A percentile compares a stretch with the other conserved stretches of the same genome.
These are phyloP conservation scores for Naganishia sp. DNA, from an alignment of 1,284 basidiomycete genomes.

Conservation along the genomic window DNA sequence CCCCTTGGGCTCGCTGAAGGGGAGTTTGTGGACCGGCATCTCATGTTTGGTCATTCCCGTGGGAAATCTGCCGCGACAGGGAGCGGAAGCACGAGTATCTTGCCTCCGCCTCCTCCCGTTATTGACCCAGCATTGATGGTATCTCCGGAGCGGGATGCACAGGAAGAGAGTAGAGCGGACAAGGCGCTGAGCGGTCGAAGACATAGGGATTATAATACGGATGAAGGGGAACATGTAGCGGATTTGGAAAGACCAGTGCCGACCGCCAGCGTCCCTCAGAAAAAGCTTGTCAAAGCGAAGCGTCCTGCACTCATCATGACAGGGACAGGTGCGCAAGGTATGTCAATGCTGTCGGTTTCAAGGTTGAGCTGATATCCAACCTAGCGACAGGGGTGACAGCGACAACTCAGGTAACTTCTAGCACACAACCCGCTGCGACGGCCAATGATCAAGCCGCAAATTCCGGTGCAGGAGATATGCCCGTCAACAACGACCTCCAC, in stretches of 20 bases:
- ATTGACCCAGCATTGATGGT: not conserved
- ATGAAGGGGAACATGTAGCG: constrained; percentile 3
- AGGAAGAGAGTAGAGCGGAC: not conserved
- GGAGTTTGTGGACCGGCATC: not conserved
- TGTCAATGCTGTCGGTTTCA: no score
- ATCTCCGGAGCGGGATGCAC: not conserved
- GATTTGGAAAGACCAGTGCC: not conserved
- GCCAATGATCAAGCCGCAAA: no score
- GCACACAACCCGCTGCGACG: no score
- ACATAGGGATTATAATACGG: constrained; percentile 22
- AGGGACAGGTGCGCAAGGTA: not conserved
- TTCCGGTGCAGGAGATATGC: no score
- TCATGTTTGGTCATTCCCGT: not conserved
- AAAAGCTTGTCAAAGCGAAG: not conserved
- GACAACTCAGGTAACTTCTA: no score
- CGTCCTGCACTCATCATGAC: no score
- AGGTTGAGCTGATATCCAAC: no score
- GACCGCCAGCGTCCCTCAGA: not conserved
- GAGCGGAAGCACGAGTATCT: constrained; percentile 16
- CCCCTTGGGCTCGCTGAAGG: not conserved
- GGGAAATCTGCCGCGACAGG: not conserved
- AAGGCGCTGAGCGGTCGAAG: constrained; percentile 1
- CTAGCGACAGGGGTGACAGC: no score
- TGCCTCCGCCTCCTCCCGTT: constrained; percentile 13
- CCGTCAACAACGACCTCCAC: no score